A percentile compares a stretch with the other conserved stretches of the same genome.
phyloP scores from a whole-genome alignment of 1,284 basidiomycete species.

The Phellinidium pouzarii region DNA sequence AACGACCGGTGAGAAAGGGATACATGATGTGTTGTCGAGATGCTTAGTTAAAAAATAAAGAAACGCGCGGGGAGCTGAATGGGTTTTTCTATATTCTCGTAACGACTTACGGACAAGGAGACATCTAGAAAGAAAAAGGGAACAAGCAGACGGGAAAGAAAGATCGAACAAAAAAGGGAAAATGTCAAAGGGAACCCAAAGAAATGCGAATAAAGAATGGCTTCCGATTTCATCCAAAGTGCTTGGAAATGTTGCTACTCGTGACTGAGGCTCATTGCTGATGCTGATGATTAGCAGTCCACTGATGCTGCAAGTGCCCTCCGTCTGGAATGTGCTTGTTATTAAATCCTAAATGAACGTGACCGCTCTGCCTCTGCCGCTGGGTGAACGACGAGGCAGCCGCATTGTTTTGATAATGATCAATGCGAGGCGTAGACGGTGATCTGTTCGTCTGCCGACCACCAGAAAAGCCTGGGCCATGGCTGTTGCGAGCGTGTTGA shows the following conservation, averaged over 20 bases:
- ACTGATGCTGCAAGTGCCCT: conserved; percentile 13
- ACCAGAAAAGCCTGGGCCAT: not conserved
- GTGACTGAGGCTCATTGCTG: not conserved
- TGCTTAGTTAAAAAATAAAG: not conserved
- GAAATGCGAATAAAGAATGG: not conserved
- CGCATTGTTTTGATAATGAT: not conserved
- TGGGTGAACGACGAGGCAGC: conserved; percentile 1
- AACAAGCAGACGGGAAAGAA: not conserved
- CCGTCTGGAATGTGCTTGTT: conserved; percentile 8
- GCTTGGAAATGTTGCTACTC: not conserved
- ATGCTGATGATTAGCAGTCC: conserved; percentile 10
- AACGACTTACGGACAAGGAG: not conserved
- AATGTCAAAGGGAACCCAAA: not conserved
- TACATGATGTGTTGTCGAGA: not conserved
- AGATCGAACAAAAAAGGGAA: not conserved
- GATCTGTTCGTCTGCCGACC: not conserved
- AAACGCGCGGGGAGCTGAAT: not conserved
- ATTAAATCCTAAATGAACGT: conserved; percentile 6
- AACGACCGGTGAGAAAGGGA: not conserved
- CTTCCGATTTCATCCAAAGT: conserved; percentile 2
- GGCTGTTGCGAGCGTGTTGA: conserved; percentile 2
- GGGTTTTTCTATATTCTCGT: not conserved
- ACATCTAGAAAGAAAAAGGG: not conserved
- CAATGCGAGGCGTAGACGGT: not conserved
- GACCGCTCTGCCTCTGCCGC: not conserved